These are phyloP conservation scores for Wickerhamomyces sp. DNA, from an alignment of 1,139 yeast genomes.

Conservation along the genomic window DNA sequence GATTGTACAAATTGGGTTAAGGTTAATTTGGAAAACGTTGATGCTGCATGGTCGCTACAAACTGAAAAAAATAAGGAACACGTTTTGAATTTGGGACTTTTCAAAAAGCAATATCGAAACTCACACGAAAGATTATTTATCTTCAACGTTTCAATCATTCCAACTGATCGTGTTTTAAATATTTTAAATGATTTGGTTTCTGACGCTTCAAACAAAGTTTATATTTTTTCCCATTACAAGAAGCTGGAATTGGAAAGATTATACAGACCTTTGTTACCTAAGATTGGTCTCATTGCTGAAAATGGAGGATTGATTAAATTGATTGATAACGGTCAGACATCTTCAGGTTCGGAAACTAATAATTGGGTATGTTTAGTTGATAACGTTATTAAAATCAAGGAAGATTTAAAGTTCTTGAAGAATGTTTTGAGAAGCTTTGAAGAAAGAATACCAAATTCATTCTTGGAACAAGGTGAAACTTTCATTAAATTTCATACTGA, in stretches of 20 bases:
- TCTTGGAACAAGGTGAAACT: constrained; percentile 67
- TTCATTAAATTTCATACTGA: constrained; percentile 74
- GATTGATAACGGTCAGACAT: constrained; percentile 26
- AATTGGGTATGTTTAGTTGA: constrained; percentile 67
- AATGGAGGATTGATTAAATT: constrained; percentile 71
- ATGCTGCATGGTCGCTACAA: constrained; percentile 58
- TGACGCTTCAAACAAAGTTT: constrained; percentile 60
- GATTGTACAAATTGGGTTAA: constrained; percentile 76
- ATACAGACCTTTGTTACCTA: constrained; percentile 56
- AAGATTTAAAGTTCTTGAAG: constrained; percentile 61
- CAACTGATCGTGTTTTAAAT: constrained; percentile 42
- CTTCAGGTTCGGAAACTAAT: no score
- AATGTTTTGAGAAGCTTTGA: constrained; percentile 61
- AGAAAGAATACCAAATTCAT: constrained; percentile 79
- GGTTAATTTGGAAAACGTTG: constrained; percentile 49
- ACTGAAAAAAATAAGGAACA: constrained; percentile 34
- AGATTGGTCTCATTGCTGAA: constrained; percentile 82
- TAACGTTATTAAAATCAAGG: constrained; percentile 41
- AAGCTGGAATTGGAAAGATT: constrained; percentile 60
- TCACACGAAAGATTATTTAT: constrained; percentile 39
- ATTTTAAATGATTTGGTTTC: constrained; percentile 45
- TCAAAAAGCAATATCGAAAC: constrained; percentile 29
- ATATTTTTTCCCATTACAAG: constrained; percentile 62
- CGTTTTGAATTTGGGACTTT: constrained; percentile 36
- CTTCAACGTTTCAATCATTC: constrained; percentile 46